phyloP scores from a whole-genome alignment of 495 filamentous ascomycete genomes.

The Daldinia loculata region DNA sequence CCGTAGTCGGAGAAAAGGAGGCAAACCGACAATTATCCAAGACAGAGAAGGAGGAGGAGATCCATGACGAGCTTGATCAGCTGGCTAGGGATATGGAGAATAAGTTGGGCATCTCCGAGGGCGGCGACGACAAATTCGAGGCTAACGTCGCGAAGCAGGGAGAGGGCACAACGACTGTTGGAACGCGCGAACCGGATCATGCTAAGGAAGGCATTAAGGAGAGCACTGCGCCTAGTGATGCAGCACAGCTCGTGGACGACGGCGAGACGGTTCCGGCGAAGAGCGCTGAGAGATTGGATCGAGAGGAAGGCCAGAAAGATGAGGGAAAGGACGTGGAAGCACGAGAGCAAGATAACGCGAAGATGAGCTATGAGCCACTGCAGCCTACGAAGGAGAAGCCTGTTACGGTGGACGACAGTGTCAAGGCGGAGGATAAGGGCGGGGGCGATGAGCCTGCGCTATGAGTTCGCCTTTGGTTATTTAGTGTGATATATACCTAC shows the following conservation, averaged over 20 bases:
- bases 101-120: conserved; percentile 49
- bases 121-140: conserved; percentile 24
- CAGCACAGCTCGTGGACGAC: conserved; percentile 17
- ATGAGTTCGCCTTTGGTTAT: background rate
- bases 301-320: background rate
- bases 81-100: conserved; percentile 50
- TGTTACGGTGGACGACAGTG: background rate
- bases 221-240: conserved; percentile 14
- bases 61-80: conserved; percentile 44
- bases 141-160: conserved; percentile 41
- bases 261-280: background rate
- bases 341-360: background rate
- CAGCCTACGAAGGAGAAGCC: conserved; percentile 15
- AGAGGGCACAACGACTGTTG: conserved; percentile 1
- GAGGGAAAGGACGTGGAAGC: background rate
- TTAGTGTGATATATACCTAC: background rate
- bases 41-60: conserved; percentile 36
- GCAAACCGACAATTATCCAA: conserved; percentile 50
- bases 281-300: background rate
- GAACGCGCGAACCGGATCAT: background rate
- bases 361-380: conserved; percentile 20
- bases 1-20: conserved; percentile 54
- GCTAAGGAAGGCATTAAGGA: background rate
- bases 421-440: conserved; percentile 7
- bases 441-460: conserved; percentile 5